Evolutionary conservation across 208 protist genomes (phyloP), one percentile per base, ranked within the genome.

Genomic region (Phytomonas serpens): DNA sequence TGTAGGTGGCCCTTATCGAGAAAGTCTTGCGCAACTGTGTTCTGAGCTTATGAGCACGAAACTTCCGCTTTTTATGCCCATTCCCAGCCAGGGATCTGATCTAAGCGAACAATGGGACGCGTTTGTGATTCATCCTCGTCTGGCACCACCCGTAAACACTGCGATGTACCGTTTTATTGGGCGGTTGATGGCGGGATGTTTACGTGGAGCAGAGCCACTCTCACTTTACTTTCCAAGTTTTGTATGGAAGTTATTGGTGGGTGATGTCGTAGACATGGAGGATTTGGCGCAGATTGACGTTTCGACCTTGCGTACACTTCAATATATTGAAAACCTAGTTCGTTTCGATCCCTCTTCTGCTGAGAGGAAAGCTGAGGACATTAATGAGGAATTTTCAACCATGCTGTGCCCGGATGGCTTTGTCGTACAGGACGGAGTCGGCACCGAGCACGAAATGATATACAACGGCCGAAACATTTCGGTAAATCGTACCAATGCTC

Each of bases 161-260:
- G 71, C 64, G 30, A 93, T 97, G 88, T 97, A 96, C 80, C 80
- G 85, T 68, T 98, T 98, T 74, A 64, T 98, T 32, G 96, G 96
- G 23, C 75, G 87, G 73, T 76, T 99, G 47, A 96, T 99, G 87
- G 98, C 90, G n/a, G 89, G 96, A 13, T 97, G 93, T 72, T 76
- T 99, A 66, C 92, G 97, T n/a, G 85, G 87, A 10, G 79, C 86
- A 2, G 87, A 98, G 71, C 88, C 94, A 16, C 84, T 99, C 13
- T 82, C 95, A 3, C 79, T 99, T 34, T 96, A 95, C 74, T 79
- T 98, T 33, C 86, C 96, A 31, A 89, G 89, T 34, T 67, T 84
- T 10, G 70, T 99, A 40, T 98, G 95, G 95, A 97, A 98, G 82
- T 66, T 64, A 32, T 75, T 99, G 3, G 86, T 97, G 4, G 90